Base-by-base conservation (phyloP, 2,329 filamentous ascomycete genomes). In the Aspergillus brunneoviolaceus region DNA sequence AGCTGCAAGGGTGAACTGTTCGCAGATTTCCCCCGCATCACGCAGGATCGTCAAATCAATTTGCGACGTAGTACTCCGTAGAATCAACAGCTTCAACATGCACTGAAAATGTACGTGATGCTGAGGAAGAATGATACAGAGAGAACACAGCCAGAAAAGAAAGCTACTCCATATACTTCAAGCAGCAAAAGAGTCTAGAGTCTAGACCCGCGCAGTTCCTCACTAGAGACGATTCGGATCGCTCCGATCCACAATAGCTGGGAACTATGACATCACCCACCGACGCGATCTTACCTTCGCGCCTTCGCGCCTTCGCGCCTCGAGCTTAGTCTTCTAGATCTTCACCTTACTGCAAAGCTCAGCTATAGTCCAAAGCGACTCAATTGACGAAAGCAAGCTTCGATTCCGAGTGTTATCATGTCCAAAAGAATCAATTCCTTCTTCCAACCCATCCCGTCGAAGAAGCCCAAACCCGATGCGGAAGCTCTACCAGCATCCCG, bases 391-490 rank as follows among this genome's bases (percentile, higher is more conserved):
- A 2, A 7, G 2, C 10, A 16, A 50, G 23, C 31, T 21, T 9
- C 27, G 2, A 29, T n/a, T 50, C 3, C 49, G 11, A 50, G 23
- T 7, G 9, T 9, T 25, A 55, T 5, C 49, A 76, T 77, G 74
- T 60, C 74, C 11, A 87, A 89, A 70, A 81, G 88, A 59, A 90
- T 92, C 1, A 87, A 91, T 62, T 77, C 83, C 11, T 92, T 91
- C 77, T 91, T 92, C 74, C 78, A 79, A 31, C 80, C 83, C 1
- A 70, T 78, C 23, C 61, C 70, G 23, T 60, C 77, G 3, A 78
- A 79, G 33, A 73, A 79, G 74, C 63, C 31, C n/a, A 49, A 57
- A 31, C 6, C 45, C 42, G 53, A 63, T n/a, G 23, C 57, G 49
- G 27, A 45, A 16, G 55, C 19, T 9, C 21, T 42, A 14, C 56